Percentiles rank a stretch among this genome's conserved stretches.
Conservation (phyloP, 106 monocot species). For the Agapanthus africanus region DNA sequence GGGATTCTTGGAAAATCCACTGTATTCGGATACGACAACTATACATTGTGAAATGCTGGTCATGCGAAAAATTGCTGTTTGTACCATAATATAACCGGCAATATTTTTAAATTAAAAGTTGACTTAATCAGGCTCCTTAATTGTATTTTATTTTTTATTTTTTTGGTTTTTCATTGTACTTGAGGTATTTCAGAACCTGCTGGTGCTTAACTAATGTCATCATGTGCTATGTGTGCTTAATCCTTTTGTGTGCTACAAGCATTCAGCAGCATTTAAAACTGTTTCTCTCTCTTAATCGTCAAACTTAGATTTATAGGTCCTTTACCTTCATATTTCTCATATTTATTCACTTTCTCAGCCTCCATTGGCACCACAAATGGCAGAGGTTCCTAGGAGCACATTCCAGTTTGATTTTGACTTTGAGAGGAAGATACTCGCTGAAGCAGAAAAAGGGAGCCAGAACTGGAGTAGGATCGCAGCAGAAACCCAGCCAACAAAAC, state of each 20-base stretch:
- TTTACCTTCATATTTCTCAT: background rate
- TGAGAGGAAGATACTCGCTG: constrained; percentile 80
- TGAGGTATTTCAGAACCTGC: background rate
- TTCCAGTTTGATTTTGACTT: constrained; percentile 97
- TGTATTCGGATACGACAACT: background rate
- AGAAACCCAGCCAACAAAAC: constrained; percentile 44
- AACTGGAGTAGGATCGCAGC: constrained; percentile 68
- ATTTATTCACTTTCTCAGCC: constrained; percentile 43
- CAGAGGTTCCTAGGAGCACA: constrained; percentile 69
- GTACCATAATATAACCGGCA: background rate
- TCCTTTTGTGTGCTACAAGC: background rate
- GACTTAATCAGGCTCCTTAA: background rate
- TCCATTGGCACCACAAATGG: constrained; percentile 52
- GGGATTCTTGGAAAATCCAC: background rate
- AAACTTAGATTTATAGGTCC: background rate
- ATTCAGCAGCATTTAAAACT: background rate
- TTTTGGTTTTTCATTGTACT: no score
- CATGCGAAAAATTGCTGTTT: background rate
- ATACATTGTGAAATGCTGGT: background rate
- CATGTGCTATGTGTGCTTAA: background rate
- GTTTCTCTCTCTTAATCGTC: background rate
- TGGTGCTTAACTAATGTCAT: background rate
- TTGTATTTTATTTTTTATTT: background rate
- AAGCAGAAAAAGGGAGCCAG: constrained; percentile 70
- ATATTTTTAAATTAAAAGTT: background rate